Conservation (phyloP, 805 yeast genomes). For the Saccharomycopsis fermentans region DNA sequence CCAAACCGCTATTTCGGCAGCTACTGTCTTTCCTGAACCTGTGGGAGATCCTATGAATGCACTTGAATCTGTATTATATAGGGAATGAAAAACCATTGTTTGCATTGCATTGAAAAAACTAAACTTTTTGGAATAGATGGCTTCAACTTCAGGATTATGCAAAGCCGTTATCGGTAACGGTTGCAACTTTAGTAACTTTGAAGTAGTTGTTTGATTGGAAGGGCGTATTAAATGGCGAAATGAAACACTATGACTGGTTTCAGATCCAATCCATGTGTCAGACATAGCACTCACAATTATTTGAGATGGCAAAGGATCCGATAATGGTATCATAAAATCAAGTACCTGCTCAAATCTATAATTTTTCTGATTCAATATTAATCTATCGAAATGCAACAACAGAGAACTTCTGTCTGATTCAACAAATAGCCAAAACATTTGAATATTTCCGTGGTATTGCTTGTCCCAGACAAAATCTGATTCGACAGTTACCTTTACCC, state of each 20-base stretch:
- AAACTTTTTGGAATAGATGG: conserved; percentile 58
- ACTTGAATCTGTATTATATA: conserved; percentile 69
- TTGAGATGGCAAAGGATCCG: conserved; percentile 87
- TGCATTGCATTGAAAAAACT: conserved; percentile 96
- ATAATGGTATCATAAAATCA: conserved; percentile 86
- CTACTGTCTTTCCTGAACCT: conserved; percentile 96
- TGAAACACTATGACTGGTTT: conserved; percentile 63
- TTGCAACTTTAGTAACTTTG: conserved; percentile 67
- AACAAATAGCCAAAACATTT: conserved; percentile 85
- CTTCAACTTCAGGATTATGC: conserved; percentile 55
- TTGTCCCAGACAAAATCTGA: conserved; percentile 86
- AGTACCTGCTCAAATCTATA: conserved; percentile 50
- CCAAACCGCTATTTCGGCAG: conserved; percentile 96
- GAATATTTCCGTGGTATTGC: conserved; percentile 69
- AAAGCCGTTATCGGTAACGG: conserved; percentile 82
- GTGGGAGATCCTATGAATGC: conserved; percentile 96
- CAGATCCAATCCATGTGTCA: conserved; percentile 86
- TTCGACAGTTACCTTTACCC: conserved; percentile 59
- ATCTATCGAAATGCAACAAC: conserved; percentile 73
- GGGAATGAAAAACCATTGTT: conserved; percentile 87
- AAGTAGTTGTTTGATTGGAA: conserved; percentile 73
- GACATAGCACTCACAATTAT: conserved; percentile 69
- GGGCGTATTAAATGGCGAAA: conserved; percentile 89
- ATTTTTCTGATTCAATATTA: conserved; percentile 54
- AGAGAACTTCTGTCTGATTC: conserved; percentile 60